Percentiles rank a stretch among this genome's conserved stretches.
Conservation (phyloP, 495 filamentous ascomycete species). For the Penicillium paxilli region DNA sequence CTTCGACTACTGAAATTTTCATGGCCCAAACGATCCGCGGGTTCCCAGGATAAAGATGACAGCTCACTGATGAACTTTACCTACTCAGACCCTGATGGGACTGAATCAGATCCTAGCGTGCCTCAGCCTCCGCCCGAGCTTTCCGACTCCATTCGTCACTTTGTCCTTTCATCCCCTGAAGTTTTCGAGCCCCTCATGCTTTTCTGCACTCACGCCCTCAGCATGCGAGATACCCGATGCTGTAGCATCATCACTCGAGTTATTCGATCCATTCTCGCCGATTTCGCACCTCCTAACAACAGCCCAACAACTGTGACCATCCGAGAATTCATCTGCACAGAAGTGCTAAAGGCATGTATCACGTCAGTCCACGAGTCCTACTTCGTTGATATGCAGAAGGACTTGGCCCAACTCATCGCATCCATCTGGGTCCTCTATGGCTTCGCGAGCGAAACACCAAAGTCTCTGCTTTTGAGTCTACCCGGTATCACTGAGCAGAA, state of each 20-base stretch:
- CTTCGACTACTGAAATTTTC: not conserved
- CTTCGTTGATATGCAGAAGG: slow-evolving; percentile 95
- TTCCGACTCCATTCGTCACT: slow-evolving; percentile 62
- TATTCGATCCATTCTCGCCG: slow-evolving; percentile 77
- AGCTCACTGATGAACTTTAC: not conserved
- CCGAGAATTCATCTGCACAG: slow-evolving; percentile 85
- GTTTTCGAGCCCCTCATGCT: slow-evolving; percentile 86
- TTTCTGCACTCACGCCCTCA: slow-evolving; percentile 87
- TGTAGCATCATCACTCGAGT: slow-evolving; percentile 83
- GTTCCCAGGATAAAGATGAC: not conserved
- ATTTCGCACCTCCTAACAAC: slow-evolving; percentile 61
- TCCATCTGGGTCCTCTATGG: slow-evolving; percentile 77
- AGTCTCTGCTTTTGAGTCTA: slow-evolving; percentile 54
- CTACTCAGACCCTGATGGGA: slow-evolving; percentile 38
- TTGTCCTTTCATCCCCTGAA: slow-evolving; percentile 74
- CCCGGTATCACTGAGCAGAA: slow-evolving; percentile 54
- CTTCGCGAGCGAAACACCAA: slow-evolving; percentile 54
- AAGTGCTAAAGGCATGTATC: slow-evolving; percentile 80
- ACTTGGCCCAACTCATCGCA: slow-evolving; percentile 85
- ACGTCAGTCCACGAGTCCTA: slow-evolving; percentile 91
- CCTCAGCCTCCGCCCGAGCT: slow-evolving; percentile 33
- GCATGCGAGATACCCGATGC: slow-evolving; percentile 87
- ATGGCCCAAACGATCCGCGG: not conserved
- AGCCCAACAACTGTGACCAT: slow-evolving; percentile 64
- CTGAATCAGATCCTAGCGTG: slow-evolving; percentile 42